phyloP scores from a whole-genome alignment of 1,139 yeast species.

The Debaryomyces fabryi region DNA sequence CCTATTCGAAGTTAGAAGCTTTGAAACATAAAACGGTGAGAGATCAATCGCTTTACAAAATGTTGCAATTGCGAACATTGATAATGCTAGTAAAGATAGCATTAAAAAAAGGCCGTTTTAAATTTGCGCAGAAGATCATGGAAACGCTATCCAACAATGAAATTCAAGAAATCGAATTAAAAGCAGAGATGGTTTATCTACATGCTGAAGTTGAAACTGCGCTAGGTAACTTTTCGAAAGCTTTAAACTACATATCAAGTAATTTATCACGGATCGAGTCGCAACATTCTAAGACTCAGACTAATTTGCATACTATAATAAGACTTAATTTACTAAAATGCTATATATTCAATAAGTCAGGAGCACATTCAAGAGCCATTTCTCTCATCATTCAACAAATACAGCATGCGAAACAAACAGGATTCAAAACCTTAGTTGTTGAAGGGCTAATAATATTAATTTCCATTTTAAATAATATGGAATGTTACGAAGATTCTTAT shows the following conservation, averaged over 20 bases:
- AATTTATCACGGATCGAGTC: conserved; percentile 25
- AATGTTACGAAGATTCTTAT: conserved; percentile 38
- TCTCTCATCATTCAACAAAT: conserved; percentile 50
- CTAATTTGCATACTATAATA: conserved; percentile 42
- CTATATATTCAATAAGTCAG: conserved; percentile 37
- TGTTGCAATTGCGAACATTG: conserved; percentile 40
- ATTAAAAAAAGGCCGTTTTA: conserved; percentile 39
- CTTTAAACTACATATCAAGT: conserved; percentile 37
- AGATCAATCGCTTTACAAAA: conserved; percentile 38
- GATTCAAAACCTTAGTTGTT: conserved; percentile 38
- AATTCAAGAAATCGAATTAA: conserved; percentile 35
- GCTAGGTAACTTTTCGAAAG: conserved; percentile 34
- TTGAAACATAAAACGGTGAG: conserved; percentile 23
- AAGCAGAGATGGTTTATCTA: conserved; percentile 29
- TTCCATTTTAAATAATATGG: conserved; percentile 39
- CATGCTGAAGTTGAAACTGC: conserved; percentile 33
- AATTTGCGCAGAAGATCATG: conserved; percentile 29
- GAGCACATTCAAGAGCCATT: conserved; percentile 43
- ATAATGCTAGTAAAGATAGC: conserved; percentile 40
- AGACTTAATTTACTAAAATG: conserved; percentile 50
- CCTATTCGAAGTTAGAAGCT: conserved; percentile 32
- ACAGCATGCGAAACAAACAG: conserved; percentile 42
- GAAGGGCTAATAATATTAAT: conserved; percentile 45
- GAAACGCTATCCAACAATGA: conserved; percentile 25
- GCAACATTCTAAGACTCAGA: conserved; percentile 20